Conservation (phyloP, 108 stramenopile genomes). For the Fragilariopsis cylindrus region DNA sequence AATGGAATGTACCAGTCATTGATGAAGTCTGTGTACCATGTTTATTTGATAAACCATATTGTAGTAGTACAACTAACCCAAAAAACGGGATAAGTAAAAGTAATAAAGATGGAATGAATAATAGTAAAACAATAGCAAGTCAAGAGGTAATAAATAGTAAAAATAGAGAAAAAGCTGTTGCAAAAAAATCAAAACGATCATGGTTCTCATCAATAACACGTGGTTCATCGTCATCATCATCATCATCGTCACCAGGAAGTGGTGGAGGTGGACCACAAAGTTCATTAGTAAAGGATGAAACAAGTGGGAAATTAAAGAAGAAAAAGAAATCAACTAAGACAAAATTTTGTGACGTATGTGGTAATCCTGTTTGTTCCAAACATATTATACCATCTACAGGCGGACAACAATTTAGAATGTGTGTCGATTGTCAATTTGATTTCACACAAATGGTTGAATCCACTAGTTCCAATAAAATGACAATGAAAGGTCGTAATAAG, state of each 20-base stretch:
- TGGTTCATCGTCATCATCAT: conserved; percentile 4
- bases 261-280: not conserved
- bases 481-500: not conserved
- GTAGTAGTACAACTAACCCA: not conserved
- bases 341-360: conserved; percentile 36
- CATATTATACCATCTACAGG: conserved; percentile 20
- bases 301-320: not conserved
- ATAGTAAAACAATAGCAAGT: conserved; percentile 1
- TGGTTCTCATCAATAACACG: not conserved
- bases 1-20: conserved; percentile 27
- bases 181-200: not conserved
- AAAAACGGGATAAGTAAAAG: not conserved
- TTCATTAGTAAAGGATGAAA: not conserved
- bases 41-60: conserved; percentile 31
- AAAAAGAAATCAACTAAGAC: conserved; percentile 4
- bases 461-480: conserved; percentile 9
- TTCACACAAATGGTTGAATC: conserved; percentile 15
- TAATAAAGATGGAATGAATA: not conserved
- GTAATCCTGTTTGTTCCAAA: conserved; percentile 31
- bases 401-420: conserved; percentile 30
- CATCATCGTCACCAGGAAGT: not conserved
- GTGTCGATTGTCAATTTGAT: conserved; percentile 35
- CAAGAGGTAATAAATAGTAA: not conserved
- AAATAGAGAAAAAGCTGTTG: not conserved
- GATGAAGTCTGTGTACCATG: conserved; percentile 31